Percentiles rank a stretch among this genome's conserved stretches.
phyloP scores from a whole-genome alignment of 2,329 filamentous ascomycete species.

The Cytospora leucostoma region DNA sequence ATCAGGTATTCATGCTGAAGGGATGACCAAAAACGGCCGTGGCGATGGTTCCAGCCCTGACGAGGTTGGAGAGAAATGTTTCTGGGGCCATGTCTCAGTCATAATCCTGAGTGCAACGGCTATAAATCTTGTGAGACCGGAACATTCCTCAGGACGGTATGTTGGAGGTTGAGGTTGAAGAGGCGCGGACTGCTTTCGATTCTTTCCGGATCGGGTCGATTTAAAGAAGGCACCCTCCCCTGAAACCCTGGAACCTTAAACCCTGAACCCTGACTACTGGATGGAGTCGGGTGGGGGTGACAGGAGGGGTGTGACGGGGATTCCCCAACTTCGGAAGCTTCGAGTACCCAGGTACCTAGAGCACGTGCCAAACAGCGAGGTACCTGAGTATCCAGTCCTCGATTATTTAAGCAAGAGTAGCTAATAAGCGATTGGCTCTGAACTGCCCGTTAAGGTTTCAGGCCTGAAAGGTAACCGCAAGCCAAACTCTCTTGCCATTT shows the following conservation, averaged over 20 bases:
- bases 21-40: not conserved
- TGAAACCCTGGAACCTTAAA: too few relatives aligned
- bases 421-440: conserved; percentile 17
- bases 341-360: too few relatives aligned
- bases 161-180: not conserved
- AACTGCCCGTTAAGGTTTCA: conserved; percentile 16
- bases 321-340: too few relatives aligned
- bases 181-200: not conserved
- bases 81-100: conserved; percentile 7
- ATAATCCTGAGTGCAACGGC: conserved; percentile 3
- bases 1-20: conserved; percentile 16
- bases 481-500: not conserved
- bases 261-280: too few relatives aligned
- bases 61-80: conserved; percentile 19
- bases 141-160: conserved; percentile 24
- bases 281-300: too few relatives aligned
- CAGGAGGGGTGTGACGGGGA: not conserved
- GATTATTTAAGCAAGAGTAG: not conserved
- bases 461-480: conserved; percentile 20
- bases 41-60: conserved; percentile 19
- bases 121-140: conserved; percentile 18
- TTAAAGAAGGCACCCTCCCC: not conserved
- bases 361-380: not conserved
- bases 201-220: not conserved
- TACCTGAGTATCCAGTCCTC: not conserved